Conservation (phyloP, 208 protist genomes). For the Trypanosoma vivax region DNA sequence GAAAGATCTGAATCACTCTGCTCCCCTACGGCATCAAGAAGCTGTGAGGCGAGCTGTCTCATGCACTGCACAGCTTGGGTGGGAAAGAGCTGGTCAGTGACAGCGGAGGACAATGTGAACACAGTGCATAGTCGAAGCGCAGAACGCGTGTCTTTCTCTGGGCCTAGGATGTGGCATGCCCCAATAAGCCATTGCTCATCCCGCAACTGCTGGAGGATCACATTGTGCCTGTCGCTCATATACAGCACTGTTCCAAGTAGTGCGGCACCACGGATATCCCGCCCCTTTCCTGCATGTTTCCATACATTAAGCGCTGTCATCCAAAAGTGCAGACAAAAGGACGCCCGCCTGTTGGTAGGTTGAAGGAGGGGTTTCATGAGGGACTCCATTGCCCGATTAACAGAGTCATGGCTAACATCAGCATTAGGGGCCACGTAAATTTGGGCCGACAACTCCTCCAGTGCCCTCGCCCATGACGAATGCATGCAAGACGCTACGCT, state of each 20-base stretch:
- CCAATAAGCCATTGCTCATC: not conserved
- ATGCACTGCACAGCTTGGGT: not conserved
- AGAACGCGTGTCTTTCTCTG: constrained; percentile 1
- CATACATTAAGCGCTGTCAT: constrained; percentile 11
- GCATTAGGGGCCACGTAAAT: constrained; percentile 12
- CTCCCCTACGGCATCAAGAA: not conserved
- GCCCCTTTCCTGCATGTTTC: not conserved
- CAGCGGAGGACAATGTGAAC: constrained; percentile 15
- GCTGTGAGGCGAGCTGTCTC: not conserved
- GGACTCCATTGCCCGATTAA: not conserved
- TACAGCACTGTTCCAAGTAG: constrained; percentile 12
- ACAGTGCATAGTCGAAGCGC: constrained; percentile 6
- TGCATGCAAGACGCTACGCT: not conserved
- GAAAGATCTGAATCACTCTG: not conserved
- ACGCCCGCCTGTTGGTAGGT: constrained; percentile 3
- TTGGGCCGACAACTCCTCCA: constrained; percentile 17
- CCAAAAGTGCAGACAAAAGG: constrained; percentile 4
- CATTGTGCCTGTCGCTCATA: constrained; percentile 9
- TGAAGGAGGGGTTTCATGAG: not conserved
- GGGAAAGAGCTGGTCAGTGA: not conserved
- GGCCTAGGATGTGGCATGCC: not conserved
- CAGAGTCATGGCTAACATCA: not conserved
- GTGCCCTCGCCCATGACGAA: not conserved
- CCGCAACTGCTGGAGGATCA: not conserved
- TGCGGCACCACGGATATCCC: constrained; percentile 5